Percentiles rank a stretch among this genome's conserved stretches.
phyloP scores from a whole-genome alignment of 768 basidiomycete species.

The Pholiota conissans region DNA sequence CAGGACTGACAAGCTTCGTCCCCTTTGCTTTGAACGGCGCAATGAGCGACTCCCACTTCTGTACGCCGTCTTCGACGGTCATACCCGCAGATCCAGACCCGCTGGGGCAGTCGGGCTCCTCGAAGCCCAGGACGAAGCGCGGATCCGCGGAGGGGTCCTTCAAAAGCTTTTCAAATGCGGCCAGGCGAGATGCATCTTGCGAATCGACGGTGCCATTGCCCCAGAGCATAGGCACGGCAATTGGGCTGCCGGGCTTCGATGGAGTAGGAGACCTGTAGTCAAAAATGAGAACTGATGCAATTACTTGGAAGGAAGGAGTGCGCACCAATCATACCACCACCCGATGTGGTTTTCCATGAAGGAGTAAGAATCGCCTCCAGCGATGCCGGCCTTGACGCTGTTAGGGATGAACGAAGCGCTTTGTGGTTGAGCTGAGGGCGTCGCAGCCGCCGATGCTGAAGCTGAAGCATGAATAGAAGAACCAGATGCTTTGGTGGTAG shows the following conservation, averaged over 20 bases:
- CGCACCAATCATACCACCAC: constrained; percentile 52
- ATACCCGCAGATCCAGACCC: constrained; percentile 47
- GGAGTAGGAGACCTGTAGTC: constrained; percentile 38
- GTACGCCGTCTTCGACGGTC: constrained; percentile 39
- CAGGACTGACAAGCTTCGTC: constrained; percentile 42
- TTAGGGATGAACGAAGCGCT: constrained; percentile 35
- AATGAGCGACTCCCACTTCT: constrained; percentile 40
- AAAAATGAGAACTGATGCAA: not conserved
- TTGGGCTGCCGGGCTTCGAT: constrained; percentile 35
- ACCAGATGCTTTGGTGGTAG: not conserved
- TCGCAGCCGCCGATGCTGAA: constrained; percentile 7
- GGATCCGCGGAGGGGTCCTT: constrained; percentile 26
- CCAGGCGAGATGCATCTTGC: constrained; percentile 38
- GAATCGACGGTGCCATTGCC: constrained; percentile 39
- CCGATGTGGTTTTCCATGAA: constrained; percentile 41
- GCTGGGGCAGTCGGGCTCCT: constrained; percentile 46
- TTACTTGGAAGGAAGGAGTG: not conserved
- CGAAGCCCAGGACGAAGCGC: constrained; percentile 42
- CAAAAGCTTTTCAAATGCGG: constrained; percentile 24
- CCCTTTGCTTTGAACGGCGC: constrained; percentile 41
- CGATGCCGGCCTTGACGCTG: constrained; percentile 45
- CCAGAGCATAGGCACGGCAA: constrained; percentile 50
- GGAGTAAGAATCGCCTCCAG: constrained; percentile 44
- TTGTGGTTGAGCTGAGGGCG: constrained; percentile 4
- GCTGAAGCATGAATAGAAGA: constrained; percentile 4